Conservation (phyloP, 2,329 filamentous ascomycete genomes). For the Alternaria consortialis region DNA sequence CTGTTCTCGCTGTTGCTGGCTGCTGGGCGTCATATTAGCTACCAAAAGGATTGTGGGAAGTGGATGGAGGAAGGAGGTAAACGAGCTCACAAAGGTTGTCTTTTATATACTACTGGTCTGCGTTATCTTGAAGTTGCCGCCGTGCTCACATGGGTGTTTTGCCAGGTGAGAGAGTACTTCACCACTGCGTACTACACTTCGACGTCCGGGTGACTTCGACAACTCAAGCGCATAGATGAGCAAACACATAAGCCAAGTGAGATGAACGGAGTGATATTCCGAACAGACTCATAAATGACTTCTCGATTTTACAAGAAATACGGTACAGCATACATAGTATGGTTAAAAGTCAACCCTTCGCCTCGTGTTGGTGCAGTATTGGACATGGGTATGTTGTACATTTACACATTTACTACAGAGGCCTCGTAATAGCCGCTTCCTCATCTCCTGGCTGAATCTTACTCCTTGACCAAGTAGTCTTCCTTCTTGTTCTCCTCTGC, state of each 20-base stretch:
- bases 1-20: neutral
- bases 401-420: slow-evolving; percentile 10
- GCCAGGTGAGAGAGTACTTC: neutral
- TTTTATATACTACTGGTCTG: neutral
- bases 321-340: neutral
- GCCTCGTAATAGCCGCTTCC: neutral
- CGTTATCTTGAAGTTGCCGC: neutral
- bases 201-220: neutral
- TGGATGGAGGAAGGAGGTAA: neutral
- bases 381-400: slow-evolving; percentile 19
- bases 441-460: neutral
- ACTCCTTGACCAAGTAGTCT: slow-evolving; percentile 4
- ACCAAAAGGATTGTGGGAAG: neutral
- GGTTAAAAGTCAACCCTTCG: neutral
- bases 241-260: neutral
- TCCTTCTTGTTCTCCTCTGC: neutral
- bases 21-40: neutral
- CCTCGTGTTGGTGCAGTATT: neutral
- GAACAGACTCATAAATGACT: neutral
- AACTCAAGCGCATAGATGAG: neutral
- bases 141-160: neutral
- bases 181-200: neutral
- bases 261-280: neutral
- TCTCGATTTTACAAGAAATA: neutral
- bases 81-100: neutral